Conservation (phyloP, 2,329 filamentous ascomycete species). For the Hypoxylon sp. region DNA sequence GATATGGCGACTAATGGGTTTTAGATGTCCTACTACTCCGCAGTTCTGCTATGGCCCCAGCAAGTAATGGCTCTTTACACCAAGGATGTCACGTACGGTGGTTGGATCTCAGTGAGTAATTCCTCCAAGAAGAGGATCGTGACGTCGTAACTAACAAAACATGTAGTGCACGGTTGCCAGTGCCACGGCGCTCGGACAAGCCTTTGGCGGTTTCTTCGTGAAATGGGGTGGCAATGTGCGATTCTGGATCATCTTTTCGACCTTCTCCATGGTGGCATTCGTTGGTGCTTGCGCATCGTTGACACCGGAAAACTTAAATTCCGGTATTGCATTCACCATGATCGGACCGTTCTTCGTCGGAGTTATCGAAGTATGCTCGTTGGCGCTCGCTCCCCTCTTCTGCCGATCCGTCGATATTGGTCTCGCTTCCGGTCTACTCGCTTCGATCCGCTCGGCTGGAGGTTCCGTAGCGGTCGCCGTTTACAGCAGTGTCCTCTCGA, state of each 20-base stretch:
- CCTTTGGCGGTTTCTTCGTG: slow-evolving; percentile 50
- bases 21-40: slow-evolving; percentile 51
- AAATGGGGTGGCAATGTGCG: slow-evolving; percentile 53
- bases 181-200: slow-evolving; percentile 52
- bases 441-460: slow-evolving; percentile 55
- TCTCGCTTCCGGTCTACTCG: slow-evolving; percentile 55
- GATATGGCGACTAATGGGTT: slow-evolving; percentile 8
- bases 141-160: slow-evolving; percentile 19
- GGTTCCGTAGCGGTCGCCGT: slow-evolving; percentile 55
- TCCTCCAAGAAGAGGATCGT: background rate
- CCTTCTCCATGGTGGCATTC: slow-evolving; percentile 54
- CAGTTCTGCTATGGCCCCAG: slow-evolving; percentile 54
- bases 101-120: slow-evolving; percentile 51
- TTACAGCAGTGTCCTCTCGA: slow-evolving; percentile 55
- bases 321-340: slow-evolving; percentile 52
- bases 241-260: slow-evolving; percentile 54
- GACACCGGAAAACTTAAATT: slow-evolving; percentile 49
- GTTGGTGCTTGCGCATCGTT: slow-evolving; percentile 52
- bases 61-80: slow-evolving; percentile 53
- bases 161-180: slow-evolving; percentile 51
- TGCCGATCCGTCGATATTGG: slow-evolving; percentile 56
- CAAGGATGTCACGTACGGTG: slow-evolving; percentile 51
- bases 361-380: slow-evolving; percentile 52
- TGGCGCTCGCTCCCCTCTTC: slow-evolving; percentile 54
- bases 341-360: slow-evolving; percentile 54